phyloP scores from a whole-genome alignment of 2,329 filamentous ascomycete genomes.

The Hypoxylon sp. region DNA sequence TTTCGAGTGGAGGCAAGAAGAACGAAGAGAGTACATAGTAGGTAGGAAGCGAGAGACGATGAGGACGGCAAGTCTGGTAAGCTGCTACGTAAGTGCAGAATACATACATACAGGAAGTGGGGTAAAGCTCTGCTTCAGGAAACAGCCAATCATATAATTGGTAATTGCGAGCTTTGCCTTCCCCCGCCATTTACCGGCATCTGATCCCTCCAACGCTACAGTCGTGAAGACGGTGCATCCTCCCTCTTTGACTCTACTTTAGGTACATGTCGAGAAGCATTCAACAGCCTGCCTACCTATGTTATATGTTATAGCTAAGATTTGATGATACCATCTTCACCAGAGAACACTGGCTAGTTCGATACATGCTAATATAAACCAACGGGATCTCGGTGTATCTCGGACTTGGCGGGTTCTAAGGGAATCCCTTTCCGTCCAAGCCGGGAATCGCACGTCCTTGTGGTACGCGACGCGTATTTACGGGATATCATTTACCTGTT shows the following conservation, averaged over 20 bases:
- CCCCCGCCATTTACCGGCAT: conserved; percentile 40
- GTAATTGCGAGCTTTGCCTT: conserved; percentile 40
- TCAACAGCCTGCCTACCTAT: conserved; percentile 2
- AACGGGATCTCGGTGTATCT: conserved; percentile 25
- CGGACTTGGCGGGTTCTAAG: conserved; percentile 19
- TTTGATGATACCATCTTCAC: conserved; percentile 15
- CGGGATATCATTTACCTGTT: neutral
- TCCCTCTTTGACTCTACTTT: no score
- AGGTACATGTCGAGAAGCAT: conserved; percentile 3
- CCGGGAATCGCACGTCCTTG: neutral
- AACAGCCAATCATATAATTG: conserved; percentile 34
- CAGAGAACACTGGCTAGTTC: conserved; percentile 6
- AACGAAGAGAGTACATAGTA: conserved; percentile 1
- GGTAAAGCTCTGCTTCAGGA: conserved; percentile 19
- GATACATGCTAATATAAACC: conserved; percentile 2
- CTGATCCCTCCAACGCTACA: conserved; percentile 32
- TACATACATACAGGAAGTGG: conserved; percentile 32
- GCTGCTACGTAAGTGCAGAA: conserved; percentile 35
- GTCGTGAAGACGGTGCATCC: neutral
- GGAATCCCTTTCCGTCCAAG: conserved; percentile 1
- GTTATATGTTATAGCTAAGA: conserved; percentile 9
- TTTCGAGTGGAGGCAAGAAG: neutral
- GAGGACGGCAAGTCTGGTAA: conserved; percentile 21
- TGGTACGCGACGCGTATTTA: conserved; percentile 34
- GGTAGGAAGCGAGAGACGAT: conserved; percentile 5